A percentile compares a stretch with the other conserved stretches of the same genome.
These are phyloP conservation scores for Hypoxylon sp. DNA, from an alignment of 2,329 filamentous ascomycete species.

Conservation along the genomic window DNA sequence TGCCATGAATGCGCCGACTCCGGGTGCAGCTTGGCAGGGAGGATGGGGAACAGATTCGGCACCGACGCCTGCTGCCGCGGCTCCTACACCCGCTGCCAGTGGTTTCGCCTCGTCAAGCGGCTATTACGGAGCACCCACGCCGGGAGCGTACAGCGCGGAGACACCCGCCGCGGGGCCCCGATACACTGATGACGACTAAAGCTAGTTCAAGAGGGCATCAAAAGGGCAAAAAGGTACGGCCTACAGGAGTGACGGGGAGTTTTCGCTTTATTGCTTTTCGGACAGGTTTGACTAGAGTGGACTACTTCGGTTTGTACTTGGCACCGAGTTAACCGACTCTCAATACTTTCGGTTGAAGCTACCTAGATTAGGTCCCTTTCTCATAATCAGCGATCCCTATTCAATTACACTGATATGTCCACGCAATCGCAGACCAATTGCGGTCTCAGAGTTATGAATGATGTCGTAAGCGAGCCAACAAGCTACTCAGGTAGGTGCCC, in stretches of 20 bases:
- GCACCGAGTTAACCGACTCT: background rate
- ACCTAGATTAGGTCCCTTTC: too few relatives aligned
- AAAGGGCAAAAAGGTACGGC: conserved; percentile 23
- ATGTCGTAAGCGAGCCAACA: too few relatives aligned
- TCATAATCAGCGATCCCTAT: too few relatives aligned
- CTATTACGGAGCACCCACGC: conserved; percentile 56
- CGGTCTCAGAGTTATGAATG: too few relatives aligned
- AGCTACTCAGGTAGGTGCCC: too few relatives aligned
- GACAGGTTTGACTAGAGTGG: background rate
- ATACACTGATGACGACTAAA: conserved; percentile 45
- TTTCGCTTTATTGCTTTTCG: conserved; percentile 11
- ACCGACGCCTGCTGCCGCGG: conserved; percentile 69
- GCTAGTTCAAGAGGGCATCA: background rate
- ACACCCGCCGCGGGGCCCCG: conserved; percentile 45
- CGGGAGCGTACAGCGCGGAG: conserved; percentile 45
- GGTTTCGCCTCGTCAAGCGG: conserved; percentile 56
- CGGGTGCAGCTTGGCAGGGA: conserved; percentile 68
- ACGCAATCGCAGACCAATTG: too few relatives aligned
- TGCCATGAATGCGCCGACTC: conserved; percentile 71
- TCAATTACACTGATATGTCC: too few relatives aligned
- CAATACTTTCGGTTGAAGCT: background rate
- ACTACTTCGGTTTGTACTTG: conserved; percentile 16
- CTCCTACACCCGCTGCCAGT: conserved; percentile 74
- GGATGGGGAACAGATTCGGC: conserved; percentile 69
- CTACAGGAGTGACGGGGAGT: conserved; percentile 12